phyloP scores from a whole-genome alignment of 345 rosid species.

The Linum usitatissimum region DNA sequence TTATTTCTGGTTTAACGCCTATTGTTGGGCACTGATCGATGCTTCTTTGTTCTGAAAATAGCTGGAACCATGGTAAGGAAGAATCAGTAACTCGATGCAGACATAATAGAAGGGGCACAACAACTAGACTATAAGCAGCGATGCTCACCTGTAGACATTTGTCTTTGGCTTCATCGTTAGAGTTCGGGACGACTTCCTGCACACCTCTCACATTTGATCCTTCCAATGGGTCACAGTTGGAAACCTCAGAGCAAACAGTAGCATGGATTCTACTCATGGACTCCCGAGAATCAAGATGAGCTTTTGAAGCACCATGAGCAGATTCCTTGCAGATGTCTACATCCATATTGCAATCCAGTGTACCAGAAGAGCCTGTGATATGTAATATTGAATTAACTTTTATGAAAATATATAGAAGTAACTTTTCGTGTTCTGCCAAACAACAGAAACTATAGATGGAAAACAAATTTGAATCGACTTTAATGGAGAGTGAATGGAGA shows the following conservation, averaged over 20 bases:
- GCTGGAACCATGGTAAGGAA: slow-evolving; percentile 17
- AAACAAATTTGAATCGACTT: not conserved
- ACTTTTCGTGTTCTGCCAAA: not conserved
- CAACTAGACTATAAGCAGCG: not conserved
- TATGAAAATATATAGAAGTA: not conserved
- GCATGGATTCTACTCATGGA: slow-evolving; percentile 18
- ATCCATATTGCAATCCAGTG: slow-evolving; percentile 12
- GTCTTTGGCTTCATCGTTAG: slow-evolving; percentile 10
- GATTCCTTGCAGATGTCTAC: slow-evolving; percentile 17
- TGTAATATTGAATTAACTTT: not conserved
- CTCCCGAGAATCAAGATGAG: slow-evolving; percentile 14
- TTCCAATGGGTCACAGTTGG: slow-evolving; percentile 4
- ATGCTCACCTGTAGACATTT: slow-evolving; percentile 31
- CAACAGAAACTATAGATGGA: not conserved
- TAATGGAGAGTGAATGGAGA: slow-evolving; percentile 2
- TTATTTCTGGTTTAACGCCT: slow-evolving; percentile 5
- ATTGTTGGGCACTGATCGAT: slow-evolving; percentile 1
- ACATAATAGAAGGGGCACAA: not conserved
- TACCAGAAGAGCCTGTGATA: slow-evolving; percentile 20
- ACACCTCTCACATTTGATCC: slow-evolving; percentile 6
- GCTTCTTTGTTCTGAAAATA: slow-evolving; percentile 24
- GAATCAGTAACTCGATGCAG: not conserved
- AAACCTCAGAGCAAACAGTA: slow-evolving; percentile 16
- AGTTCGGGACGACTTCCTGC: slow-evolving; percentile 10
- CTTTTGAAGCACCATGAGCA: slow-evolving; percentile 8